phyloP scores from a whole-genome alignment of 1,139 yeast species.

The Debaryomycetaceae sp. region DNA sequence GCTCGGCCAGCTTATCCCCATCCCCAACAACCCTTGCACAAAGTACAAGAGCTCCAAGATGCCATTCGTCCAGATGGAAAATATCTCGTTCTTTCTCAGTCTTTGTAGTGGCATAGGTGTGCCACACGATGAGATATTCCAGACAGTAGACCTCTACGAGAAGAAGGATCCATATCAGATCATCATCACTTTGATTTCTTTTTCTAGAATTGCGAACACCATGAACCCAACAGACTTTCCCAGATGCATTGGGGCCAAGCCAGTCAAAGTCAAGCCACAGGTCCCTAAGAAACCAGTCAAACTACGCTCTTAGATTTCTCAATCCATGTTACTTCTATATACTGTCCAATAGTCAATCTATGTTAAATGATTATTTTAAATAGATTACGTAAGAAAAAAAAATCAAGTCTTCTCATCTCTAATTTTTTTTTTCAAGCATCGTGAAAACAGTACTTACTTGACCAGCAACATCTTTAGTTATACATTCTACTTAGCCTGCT shows the following conservation, averaged over 20 bases:
- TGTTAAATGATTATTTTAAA: not conserved
- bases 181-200: slow-evolving; percentile 65
- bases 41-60: slow-evolving; percentile 62
- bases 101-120: slow-evolving; percentile 64
- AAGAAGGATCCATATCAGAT: slow-evolving; percentile 75
- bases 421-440: slow-evolving; percentile 2
- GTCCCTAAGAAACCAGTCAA: slow-evolving; percentile 36
- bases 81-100: slow-evolving; percentile 66
- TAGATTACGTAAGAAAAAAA: not conserved
- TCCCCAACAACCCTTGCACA: slow-evolving; percentile 34
- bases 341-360: not conserved
- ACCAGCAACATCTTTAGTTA: too few species aligned
- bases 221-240: slow-evolving; percentile 30
- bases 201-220: slow-evolving; percentile 50
- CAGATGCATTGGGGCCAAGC: slow-evolving; percentile 35
- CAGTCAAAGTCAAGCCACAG: slow-evolving; percentile 30
- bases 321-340: not conserved
- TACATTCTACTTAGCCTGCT: too few species aligned
- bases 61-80: slow-evolving; percentile 91
- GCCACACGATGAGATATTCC: slow-evolving; percentile 81
- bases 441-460: too few species aligned
- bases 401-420: slow-evolving; percentile 5
- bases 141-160: slow-evolving; percentile 77
- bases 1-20: slow-evolving; percentile 35
- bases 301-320: slow-evolving; percentile 4